Base-by-base conservation (phyloP, 495 filamentous ascomycete genomes). In the Penicillium atrosanguineum region DNA sequence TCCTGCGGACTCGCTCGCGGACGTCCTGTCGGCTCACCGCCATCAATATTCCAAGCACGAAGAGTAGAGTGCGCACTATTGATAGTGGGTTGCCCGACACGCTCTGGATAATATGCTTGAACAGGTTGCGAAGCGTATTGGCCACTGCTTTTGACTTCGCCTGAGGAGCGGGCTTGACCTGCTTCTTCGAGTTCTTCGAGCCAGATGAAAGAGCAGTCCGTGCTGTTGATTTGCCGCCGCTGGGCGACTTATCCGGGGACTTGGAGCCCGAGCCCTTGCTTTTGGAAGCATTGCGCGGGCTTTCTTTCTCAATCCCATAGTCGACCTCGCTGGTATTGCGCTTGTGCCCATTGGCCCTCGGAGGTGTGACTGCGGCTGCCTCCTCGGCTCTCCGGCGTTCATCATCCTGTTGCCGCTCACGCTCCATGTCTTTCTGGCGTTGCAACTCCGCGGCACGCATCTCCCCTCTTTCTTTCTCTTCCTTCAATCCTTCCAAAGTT, bases 21-120 rank as follows among this genome's bases (percentile, higher is more conserved):
- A 96, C 73, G 59, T 86, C 84, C 60, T 81, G 81, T 57, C 87
- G 78, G 66, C 87, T 86, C 48, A 96, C 77, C 56, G 93, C 82
- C 61, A 90, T 70, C 40, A 96, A 52, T 46, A 98, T 78, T 41
- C 88, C 87, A n/a, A 93, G 73, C 19, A 96, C 57, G 63, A 97
- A 96, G 9, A 91, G 79, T 40, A 97, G 53, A 31, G 87, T 85
- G 46, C 90, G 82, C 50, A 91, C 72, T 60, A 95, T 69, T 19
- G 86, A 70, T 69, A 90, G 74, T 0, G 93, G 90, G 59, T 90
- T 93, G 3, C 79, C 82, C 18, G 79, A 82, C 44, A 93, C 75
- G 15, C 81, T 82, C 31, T 76, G 69, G 0, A 81, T 78, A 44
- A 90, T 77, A 46, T 83, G 78, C 43, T 83, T 77, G 14, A 91